Percentiles rank a stretch among this genome's conserved stretches.
These are phyloP conservation scores for Rubroboletus satanas DNA, from an alignment of 768 basidiomycete species.

Conservation along the genomic window DNA sequence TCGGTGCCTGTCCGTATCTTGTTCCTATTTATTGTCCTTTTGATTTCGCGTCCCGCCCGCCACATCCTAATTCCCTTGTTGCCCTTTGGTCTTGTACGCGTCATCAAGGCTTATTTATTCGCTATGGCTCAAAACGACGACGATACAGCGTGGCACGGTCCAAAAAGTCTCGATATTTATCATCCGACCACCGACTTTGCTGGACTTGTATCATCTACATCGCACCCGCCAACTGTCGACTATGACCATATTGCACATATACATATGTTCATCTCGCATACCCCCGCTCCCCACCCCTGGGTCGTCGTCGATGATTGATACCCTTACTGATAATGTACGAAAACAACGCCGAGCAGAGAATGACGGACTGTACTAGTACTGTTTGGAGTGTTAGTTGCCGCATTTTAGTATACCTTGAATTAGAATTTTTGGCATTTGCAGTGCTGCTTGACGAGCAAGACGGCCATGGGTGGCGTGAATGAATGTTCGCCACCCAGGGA, in stretches of 20 bases:
- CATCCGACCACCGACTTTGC: conserved; percentile 10
- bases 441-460: neutral
- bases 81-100: conserved; percentile 20
- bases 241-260: conserved; percentile 30
- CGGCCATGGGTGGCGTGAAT: conserved; percentile 12
- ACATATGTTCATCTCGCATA: conserved; percentile 20
- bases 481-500: conserved; percentile 26
- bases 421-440: conserved; percentile 30
- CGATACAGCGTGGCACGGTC: conserved; percentile 18
- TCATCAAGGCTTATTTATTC: conserved; percentile 31
- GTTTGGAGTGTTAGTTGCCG: conserved; percentile 29
- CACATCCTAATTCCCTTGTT: conserved; percentile 2
- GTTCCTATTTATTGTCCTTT: conserved; percentile 30
- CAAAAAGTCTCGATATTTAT: conserved; percentile 29
- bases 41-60: conserved; percentile 17
- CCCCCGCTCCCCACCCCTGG: conserved; percentile 14
- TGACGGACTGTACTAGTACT: conserved; percentile 32
- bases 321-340: conserved; percentile 28
- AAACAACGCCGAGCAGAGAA: conserved; percentile 26
- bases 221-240: conserved; percentile 23
- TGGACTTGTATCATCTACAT: conserved; percentile 30
- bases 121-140: conserved; percentile 27
- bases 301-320: conserved; percentile 34
- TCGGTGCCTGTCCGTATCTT: conserved; percentile 10
- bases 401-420: conserved; percentile 35